Evolutionary conservation across 2,329 filamentous ascomycete species (phyloP).

Genomic region (Trichoderma sp.): DNA sequence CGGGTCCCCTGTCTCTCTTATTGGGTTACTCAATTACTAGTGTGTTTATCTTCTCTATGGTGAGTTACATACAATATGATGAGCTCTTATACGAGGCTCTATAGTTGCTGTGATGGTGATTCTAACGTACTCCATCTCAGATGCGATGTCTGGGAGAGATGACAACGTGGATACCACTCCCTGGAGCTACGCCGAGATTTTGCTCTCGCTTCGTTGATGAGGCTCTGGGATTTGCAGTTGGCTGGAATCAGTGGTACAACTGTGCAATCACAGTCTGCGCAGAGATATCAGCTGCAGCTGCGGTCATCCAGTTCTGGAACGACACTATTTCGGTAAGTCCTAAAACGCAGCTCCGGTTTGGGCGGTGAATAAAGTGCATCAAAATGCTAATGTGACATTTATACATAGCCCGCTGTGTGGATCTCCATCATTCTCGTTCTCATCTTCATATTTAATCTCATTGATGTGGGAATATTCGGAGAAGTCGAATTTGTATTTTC

Average conservation of each 20-base stretch:
- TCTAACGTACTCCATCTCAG: background rate
- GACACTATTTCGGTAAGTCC: conserved; percentile 28
- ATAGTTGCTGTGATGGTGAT: background rate
- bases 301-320: conserved; percentile 45
- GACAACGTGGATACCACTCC: conserved; percentile 53
- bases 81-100: background rate
- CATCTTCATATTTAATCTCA: conserved; percentile 46
- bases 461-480: conserved; percentile 43
- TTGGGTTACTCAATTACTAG: conserved; percentile 46
- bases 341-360: background rate
- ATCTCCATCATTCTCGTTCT: conserved; percentile 46
- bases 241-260: conserved; percentile 50
- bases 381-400: background rate
- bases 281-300: conserved; percentile 44
- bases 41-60: conserved; percentile 44
- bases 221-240: conserved; percentile 51
- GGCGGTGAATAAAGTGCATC: background rate
- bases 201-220: conserved; percentile 54
- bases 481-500: conserved; percentile 54
- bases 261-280: conserved; percentile 45
- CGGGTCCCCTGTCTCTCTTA: conserved; percentile 43
- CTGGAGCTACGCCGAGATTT: conserved; percentile 54
- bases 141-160: conserved; percentile 54
- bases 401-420: conserved; percentile 44
- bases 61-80: background rate